Evolutionary conservation across 2,329 filamentous ascomycete species (phyloP).

Genomic region (Apiospora arundinis): DNA sequence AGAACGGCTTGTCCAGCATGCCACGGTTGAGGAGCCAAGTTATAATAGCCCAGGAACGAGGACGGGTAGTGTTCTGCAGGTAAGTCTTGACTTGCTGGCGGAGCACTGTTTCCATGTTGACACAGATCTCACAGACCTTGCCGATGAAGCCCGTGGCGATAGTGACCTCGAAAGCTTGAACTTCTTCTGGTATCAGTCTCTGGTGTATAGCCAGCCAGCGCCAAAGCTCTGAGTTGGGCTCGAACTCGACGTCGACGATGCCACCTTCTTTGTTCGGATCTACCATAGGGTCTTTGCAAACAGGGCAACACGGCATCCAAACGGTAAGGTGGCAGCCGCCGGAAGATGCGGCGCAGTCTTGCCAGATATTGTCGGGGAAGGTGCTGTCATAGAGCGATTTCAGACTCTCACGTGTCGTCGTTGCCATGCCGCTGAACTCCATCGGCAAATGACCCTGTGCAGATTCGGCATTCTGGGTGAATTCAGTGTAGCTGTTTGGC

Average conservation of each 20-base stretch:
- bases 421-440: neutral
- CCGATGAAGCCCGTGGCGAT: slow-evolving; percentile 1
- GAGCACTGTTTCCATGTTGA: neutral
- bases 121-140: slow-evolving; percentile 6
- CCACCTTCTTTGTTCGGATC: neutral
- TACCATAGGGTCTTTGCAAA: neutral
- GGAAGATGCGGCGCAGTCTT: neutral
- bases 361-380: neutral
- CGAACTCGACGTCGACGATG: slow-evolving; percentile 5
- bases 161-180: neutral
- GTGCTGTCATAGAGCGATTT: neutral
- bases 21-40: slow-evolving; percentile 7
- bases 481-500: neutral
- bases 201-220: neutral
- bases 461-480: neutral
- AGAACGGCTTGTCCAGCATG: neutral
- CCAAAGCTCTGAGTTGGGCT: slow-evolving; percentile 11
- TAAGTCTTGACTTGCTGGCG: neutral
- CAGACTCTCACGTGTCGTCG: neutral
- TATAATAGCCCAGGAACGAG: neutral
- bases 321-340: neutral
- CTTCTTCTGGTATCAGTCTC: neutral
- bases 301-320: slow-evolving; percentile 17
- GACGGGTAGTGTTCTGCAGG: neutral
- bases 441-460: neutral